Evolutionary conservation across 805 yeast species (phyloP).

Genomic region (Saccharomyces paradoxus): DNA sequence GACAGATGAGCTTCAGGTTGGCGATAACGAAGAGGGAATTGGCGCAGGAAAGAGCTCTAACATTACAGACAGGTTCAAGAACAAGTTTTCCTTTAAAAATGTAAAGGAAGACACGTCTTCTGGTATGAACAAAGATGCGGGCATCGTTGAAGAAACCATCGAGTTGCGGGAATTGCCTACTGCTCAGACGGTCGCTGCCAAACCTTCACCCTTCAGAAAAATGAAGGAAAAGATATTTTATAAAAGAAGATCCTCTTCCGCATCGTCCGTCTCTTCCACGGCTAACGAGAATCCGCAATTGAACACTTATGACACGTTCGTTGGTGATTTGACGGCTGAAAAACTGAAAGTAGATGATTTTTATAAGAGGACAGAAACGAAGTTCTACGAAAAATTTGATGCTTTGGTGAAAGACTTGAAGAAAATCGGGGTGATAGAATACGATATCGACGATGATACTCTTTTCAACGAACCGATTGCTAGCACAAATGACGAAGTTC

Average conservation of each 20-base stretch:
- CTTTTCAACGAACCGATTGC: neutral
- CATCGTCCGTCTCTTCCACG: constrained; percentile 4
- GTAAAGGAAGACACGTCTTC: constrained; percentile 2
- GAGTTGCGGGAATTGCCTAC: neutral
- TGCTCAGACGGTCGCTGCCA: constrained; percentile 1
- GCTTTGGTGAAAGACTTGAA: constrained; percentile 40
- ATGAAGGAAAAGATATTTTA: constrained; percentile 10
- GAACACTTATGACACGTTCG: constrained; percentile 36
- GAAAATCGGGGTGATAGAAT: constrained; percentile 16
- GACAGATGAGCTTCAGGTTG: constrained; percentile 22
- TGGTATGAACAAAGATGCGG: constrained; percentile 3
- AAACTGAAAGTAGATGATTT: constrained; percentile 42
- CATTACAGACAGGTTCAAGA: neutral
- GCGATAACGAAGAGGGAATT: constrained; percentile 2
- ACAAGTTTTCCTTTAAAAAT: neutral
- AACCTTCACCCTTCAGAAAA: constrained; percentile 4
- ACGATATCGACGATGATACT: neutral
- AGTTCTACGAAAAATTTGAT: constrained; percentile 37
- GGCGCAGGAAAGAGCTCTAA: neutral
- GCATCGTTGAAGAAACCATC: neutral
- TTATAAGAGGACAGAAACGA: constrained; percentile 37
- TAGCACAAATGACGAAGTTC: constrained; percentile 1
- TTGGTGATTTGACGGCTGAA: constrained; percentile 39
- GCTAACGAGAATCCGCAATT: constrained; percentile 19
- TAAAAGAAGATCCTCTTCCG: neutral